Base-by-base conservation (phyloP, 1,284 basidiomycete genomes). In the Puccinia brachypodii region DNA sequence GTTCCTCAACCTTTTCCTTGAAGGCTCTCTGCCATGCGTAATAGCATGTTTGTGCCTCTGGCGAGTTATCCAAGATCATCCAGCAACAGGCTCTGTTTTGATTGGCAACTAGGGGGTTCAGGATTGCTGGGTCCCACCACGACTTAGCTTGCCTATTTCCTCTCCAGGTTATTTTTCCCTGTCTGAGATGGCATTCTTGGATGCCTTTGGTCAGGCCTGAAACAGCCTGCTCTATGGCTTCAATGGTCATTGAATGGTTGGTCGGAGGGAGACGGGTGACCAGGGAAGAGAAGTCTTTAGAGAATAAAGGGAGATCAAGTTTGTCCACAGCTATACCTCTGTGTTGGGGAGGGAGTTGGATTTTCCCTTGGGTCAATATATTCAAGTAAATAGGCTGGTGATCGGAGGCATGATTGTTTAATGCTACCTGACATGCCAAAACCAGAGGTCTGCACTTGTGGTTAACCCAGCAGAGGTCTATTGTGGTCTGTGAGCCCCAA, bases 381-480 rank as follows among this genome's bases (percentile, higher is more conserved):
- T 25, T 6, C 19, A 44, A 33, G 31, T 25, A 60, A 19, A 78
- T 53, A 2, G 76, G 62, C 58, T 78, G 76, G 33, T 78, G 76
- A n/a, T 78, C 76, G 9, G 76, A 78, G 3, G 50, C 13, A n/a
- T 78, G 76, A n/a, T 68, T 78, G 66, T 78, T 38, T 11, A 33
- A 19, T n/a, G 25, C 42, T 8, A 77, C 64, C 9, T 7, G 16
- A 33, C 47, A 68, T 6, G 7, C 9, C 14, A 14, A 47, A 11
- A 68, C 50, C 28, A 38, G 4, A 3, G 38, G 7, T 16, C 25
- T 13, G 22, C 42, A 56, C n/a, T 14, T 31, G 38, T 31, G 6
- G 64, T 78, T 78, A 2, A 31, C 31, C 76, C 76, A 78, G 25
- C 40, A 36, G 3, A 53, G 50, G 38, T 78, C 22, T n/a, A n/a